A percentile compares a stretch with the other conserved stretches of the same genome.
phyloP scores from a whole-genome alignment of 352 stramenopile genomes.

The Phytophthora crassamura region DNA sequence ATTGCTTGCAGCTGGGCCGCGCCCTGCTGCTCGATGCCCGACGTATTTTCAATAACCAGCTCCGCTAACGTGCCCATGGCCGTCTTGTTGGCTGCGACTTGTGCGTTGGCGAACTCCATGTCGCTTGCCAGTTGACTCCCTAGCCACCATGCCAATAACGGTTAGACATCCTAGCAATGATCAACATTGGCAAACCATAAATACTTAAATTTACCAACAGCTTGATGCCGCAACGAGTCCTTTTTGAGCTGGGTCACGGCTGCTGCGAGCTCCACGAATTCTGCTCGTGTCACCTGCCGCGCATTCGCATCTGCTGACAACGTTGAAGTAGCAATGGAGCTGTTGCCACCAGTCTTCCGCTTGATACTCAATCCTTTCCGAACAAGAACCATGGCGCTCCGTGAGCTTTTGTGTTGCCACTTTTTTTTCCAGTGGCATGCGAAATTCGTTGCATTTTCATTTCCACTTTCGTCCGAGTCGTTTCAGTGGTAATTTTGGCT shows the following conservation, averaged over 20 bases:
- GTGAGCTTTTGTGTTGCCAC: no score
- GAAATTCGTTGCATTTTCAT: conserved; percentile 11
- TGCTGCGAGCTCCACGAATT: conserved; percentile 67
- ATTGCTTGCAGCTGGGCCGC: conserved; percentile 49
- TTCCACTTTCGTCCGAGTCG: conserved; percentile 19
- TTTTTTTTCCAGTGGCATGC: conserved; percentile 9
- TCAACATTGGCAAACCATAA: background rate
- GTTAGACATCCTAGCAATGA: background rate
- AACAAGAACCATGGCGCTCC: conserved; percentile 16
- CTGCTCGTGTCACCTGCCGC: conserved; percentile 55
- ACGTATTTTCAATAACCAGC: conserved; percentile 54
- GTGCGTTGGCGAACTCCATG: conserved; percentile 50
- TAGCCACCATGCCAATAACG: conserved; percentile 17
- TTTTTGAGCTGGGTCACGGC: conserved; percentile 58
- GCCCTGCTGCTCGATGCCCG: conserved; percentile 47
- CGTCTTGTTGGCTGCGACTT: conserved; percentile 56
- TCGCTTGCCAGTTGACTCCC: conserved; percentile 59
- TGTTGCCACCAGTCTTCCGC: conserved; percentile 18
- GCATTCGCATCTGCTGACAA: conserved; percentile 43
- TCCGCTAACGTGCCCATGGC: conserved; percentile 53
- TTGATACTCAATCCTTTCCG: conserved; percentile 28
- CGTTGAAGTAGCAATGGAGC: conserved; percentile 27
- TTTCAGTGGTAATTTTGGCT: conserved; percentile 32
- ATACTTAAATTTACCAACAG: conserved; percentile 31
- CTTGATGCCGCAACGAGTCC: conserved; percentile 47